Evolutionary conservation across 176 grass and related monocot genomes (phyloP).

Genomic region (Eleusine coracana): DNA sequence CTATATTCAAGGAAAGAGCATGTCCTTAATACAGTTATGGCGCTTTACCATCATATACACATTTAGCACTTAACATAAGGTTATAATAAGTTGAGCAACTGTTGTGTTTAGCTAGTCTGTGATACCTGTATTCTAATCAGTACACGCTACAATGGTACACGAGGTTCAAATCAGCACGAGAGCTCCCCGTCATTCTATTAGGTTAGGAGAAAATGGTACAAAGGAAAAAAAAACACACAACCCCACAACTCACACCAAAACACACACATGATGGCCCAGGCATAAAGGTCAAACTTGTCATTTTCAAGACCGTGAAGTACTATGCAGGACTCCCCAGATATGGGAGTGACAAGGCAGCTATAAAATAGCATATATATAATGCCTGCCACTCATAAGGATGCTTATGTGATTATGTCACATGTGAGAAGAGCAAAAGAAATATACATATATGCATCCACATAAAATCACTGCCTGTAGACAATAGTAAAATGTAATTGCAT

Average conservation of each 20-base stretch:
- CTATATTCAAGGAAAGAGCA: conserved; percentile 22
- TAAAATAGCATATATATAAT: too few species aligned
- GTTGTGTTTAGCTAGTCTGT: not conserved
- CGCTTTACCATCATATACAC: conserved; percentile 1
- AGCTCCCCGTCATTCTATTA: too few species aligned
- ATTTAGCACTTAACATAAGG: not conserved
- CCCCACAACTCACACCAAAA: too few species aligned
- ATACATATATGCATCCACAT: too few species aligned
- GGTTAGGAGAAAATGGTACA: too few species aligned
- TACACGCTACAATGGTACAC: not conserved
- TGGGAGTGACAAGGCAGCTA: too few species aligned
- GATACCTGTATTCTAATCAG: not conserved
- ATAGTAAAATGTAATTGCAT: not conserved
- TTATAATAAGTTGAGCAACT: not conserved
- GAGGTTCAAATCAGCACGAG: not conserved
- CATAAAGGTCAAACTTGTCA: not conserved
- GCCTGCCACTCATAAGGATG: too few species aligned
- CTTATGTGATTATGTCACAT: too few species aligned
- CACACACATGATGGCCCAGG: not conserved
- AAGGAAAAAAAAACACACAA: too few species aligned
- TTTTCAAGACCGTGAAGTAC: not conserved
- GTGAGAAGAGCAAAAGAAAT: too few species aligned
- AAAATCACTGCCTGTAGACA: too few species aligned
- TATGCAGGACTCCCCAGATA: not conserved
- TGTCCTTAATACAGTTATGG: not conserved